phyloP scores from a whole-genome alignment of 352 stramenopile genomes.

The Phytopythium boreale region DNA sequence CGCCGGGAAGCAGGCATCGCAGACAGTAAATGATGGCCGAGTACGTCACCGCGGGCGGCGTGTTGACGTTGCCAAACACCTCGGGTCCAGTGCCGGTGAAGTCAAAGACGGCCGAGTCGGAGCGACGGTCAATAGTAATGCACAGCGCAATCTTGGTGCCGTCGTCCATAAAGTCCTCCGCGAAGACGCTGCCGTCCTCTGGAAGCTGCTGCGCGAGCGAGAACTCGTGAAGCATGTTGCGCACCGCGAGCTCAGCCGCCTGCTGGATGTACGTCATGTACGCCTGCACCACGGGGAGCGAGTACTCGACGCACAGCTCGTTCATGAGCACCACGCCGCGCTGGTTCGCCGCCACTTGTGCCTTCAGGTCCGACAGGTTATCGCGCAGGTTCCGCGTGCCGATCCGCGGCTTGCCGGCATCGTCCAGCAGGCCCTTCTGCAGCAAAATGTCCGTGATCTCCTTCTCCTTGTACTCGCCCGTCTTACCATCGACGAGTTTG shows the following conservation, averaged over 20 bases:
- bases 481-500: slow-evolving; percentile 95
- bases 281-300: slow-evolving; percentile 91
- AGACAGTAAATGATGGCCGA: slow-evolving; percentile 99
- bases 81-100: slow-evolving; percentile 97
- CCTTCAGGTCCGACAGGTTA: slow-evolving; percentile 97
- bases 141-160: slow-evolving; percentile 95
- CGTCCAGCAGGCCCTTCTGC: slow-evolving; percentile 83
- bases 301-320: slow-evolving; percentile 95
- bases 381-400: slow-evolving; percentile 97
- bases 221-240: slow-evolving; percentile 95
- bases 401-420: slow-evolving; percentile 79
- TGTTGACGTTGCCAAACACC: slow-evolving; percentile 98
- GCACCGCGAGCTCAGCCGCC: slow-evolving; percentile 94
- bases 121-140: slow-evolving; percentile 93
- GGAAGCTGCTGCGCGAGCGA: slow-evolving; percentile 72
- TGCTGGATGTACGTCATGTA: slow-evolving; percentile 99
- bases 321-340: slow-evolving; percentile 94
- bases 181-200: slow-evolving; percentile 85
- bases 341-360: slow-evolving; percentile 98
- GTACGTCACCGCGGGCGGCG: slow-evolving; percentile 97
- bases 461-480: slow-evolving; percentile 95
- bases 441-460: slow-evolving; percentile 96
- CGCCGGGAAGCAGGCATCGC: slow-evolving; percentile 90
- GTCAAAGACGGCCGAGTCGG: slow-evolving; percentile 94
- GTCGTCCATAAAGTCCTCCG: slow-evolving; percentile 99